phyloP scores from a whole-genome alignment of 2,329 filamentous ascomycete genomes.

The Apiospora aurea region DNA sequence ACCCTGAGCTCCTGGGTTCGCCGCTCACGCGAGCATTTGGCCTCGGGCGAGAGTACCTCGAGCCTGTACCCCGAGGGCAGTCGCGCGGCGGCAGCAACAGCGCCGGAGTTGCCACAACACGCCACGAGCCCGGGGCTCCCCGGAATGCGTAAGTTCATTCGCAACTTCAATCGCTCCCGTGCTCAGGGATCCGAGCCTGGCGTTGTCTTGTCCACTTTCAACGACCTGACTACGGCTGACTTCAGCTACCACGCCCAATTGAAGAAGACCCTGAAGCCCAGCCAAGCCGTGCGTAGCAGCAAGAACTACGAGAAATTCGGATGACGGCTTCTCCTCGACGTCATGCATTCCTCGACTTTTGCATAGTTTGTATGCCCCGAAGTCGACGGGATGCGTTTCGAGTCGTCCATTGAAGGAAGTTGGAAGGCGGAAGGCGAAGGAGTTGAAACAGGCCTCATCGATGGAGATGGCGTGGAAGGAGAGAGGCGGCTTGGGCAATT shows the following conservation, averaged over 20 bases:
- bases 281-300: background rate
- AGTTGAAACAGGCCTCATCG: background rate
- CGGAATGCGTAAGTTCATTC: conserved; percentile 18
- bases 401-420: background rate
- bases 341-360: background rate
- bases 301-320: background rate
- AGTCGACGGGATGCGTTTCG: background rate
- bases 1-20: conserved; percentile 24
- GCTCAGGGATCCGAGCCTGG: background rate
- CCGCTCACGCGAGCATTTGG: background rate
- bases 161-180: background rate
- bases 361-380: too few relatives aligned
- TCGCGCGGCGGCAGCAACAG: background rate
- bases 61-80: background rate
- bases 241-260: conserved; percentile 7
- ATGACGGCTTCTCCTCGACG: background rate
- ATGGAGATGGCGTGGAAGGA: background rate
- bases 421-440: too few relatives aligned
- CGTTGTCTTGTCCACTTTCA: background rate
- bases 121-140: background rate
- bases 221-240: background rate
- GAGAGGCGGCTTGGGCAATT: background rate
- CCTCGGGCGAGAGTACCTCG: background rate
- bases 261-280: background rate
- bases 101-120: background rate